Conservation (phyloP, 495 filamentous ascomycete species). For the Daldinia grandis region DNA sequence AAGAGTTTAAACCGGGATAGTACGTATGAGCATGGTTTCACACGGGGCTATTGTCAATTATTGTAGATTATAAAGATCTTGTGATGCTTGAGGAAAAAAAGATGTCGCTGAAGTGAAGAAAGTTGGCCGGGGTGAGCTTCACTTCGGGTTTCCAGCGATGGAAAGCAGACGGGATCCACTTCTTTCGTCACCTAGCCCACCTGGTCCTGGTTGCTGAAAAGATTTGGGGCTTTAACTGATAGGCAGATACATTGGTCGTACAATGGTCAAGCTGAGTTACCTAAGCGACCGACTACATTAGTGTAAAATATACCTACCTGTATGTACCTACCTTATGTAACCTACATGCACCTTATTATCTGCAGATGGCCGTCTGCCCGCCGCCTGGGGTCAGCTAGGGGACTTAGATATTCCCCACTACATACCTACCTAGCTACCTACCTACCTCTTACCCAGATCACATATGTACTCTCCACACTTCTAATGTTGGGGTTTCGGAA, state of each 20-base stretch:
- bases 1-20: constrained; percentile 10
- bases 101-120: neutral
- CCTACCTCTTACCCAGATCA: too few species aligned
- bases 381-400: constrained; percentile 19
- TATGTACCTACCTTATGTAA: neutral
- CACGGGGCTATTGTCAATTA: neutral
- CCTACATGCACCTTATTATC: constrained; percentile 12
- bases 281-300: too few species aligned
- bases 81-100: neutral
- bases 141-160: constrained; percentile 15
- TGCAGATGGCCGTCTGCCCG: constrained; percentile 15
- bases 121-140: constrained; percentile 30
- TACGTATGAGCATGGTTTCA: constrained; percentile 42
- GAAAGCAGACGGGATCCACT: constrained; percentile 13
- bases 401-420: constrained; percentile 14
- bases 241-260: neutral
- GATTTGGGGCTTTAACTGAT: constrained; percentile 4
- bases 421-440: constrained; percentile 8
- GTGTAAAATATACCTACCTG: too few species aligned
- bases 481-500: constrained; percentile 12
- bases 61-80: neutral
- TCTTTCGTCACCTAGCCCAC: constrained; percentile 26
- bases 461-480: constrained; percentile 20
- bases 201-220: neutral
- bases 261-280: constrained; percentile 13